phyloP scores from a whole-genome alignment of 345 rosid species.

The Eucalyptus fibrosa region DNA sequence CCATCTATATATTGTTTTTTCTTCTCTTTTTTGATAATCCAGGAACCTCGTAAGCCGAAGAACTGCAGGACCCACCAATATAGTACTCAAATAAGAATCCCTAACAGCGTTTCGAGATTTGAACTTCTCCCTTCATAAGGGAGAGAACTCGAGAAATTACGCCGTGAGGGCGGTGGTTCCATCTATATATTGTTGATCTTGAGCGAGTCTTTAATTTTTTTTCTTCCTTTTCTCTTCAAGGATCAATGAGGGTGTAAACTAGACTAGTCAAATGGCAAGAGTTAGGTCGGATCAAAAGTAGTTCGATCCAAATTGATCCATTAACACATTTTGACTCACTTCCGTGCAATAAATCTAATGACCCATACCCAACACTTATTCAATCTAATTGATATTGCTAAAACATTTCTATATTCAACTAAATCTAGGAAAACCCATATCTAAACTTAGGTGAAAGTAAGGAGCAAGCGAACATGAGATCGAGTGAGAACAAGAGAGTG shows the following conservation, averaged over 20 bases:
- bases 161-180: too few species aligned
- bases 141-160: rapidly evolving
- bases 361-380: not conserved
- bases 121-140: too few species aligned
- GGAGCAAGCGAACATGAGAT: not conserved
- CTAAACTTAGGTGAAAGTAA: not conserved
- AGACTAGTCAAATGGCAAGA: not conserved
- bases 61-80: rapidly evolving
- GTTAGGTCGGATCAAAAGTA: not conserved
- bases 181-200: not conserved
- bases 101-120: rapidly evolving
- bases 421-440: not conserved
- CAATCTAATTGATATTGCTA: too few species aligned
- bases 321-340: not conserved
- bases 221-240: not conserved
- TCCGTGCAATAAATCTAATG: too few species aligned
- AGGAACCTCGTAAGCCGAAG: rapidly evolving
- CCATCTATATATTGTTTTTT: not conserved
- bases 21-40: too few species aligned
- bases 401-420: not conserved
- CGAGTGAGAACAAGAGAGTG: rapidly evolving
- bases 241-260: not conserved
- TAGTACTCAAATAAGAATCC: too few species aligned
- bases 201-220: not conserved
- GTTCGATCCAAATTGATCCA: not conserved